These are phyloP conservation scores for Boletus holoroseus DNA, from an alignment of 1,284 basidiomycete genomes.

Conservation along the genomic window DNA sequence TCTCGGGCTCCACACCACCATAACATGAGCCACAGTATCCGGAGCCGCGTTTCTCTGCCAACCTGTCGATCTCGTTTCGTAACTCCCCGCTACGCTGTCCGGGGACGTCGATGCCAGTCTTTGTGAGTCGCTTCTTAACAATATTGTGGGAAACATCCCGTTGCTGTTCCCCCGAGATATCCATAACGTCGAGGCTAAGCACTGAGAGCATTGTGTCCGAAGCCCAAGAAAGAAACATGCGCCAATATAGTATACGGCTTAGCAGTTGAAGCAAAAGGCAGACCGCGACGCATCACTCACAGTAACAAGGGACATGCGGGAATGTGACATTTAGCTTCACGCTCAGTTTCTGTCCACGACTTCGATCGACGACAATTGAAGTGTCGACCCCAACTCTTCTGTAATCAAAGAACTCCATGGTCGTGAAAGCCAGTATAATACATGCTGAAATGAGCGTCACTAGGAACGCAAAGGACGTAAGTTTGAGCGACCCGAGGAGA, in stretches of 20 bases:
- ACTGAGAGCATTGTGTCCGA: constrained; percentile 46
- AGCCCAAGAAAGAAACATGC: constrained; percentile 1
- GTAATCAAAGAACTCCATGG: constrained; percentile 96
- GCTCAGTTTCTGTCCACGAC: constrained; percentile 89
- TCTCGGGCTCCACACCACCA: constrained; percentile 77
- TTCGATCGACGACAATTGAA: constrained; percentile 87
- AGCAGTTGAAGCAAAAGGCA: neutral
- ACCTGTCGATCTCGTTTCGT: constrained; percentile 79
- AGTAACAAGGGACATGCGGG: constrained; percentile 94
- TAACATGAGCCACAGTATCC: constrained; percentile 96
- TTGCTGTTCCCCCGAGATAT: constrained; percentile 94
- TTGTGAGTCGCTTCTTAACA: constrained; percentile 73
- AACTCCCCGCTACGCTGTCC: constrained; percentile 59
- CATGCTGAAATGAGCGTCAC: constrained; percentile 91
- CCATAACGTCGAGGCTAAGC: constrained; percentile 94
- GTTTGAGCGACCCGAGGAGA: neutral
- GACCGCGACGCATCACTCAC: constrained; percentile 46
- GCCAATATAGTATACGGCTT: neutral
- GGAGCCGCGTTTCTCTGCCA: constrained; percentile 56
- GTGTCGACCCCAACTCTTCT: constrained; percentile 83
- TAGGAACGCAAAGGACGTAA: constrained; percentile 32
- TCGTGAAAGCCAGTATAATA: constrained; percentile 87
- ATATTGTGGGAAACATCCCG: constrained; percentile 88
- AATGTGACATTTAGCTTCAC: constrained; percentile 94
- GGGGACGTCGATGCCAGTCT: constrained; percentile 56